phyloP scores from a whole-genome alignment of 179 eudicot genomes.

The Silene noctiflora region DNA sequence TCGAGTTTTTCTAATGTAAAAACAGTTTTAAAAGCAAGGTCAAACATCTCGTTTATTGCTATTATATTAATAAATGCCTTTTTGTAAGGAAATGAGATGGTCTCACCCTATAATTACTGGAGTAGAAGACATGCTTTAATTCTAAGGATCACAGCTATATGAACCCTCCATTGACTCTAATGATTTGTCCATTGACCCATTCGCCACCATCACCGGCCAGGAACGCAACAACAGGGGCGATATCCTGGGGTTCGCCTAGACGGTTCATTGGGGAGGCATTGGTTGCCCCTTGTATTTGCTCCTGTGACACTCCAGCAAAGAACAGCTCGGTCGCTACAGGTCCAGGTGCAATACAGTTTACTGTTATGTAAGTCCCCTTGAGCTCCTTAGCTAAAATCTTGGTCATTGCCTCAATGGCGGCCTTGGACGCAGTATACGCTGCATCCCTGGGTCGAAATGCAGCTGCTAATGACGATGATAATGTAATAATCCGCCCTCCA shows the following conservation, averaged over 20 bases:
- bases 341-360: conserved; percentile 71
- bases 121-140: too few relatives aligned
- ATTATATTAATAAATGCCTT: too few relatives aligned
- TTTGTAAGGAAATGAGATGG: too few relatives aligned
- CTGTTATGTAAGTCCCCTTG: conserved; percentile 62
- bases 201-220: conserved; percentile 57
- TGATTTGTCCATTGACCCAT: conserved; percentile 67
- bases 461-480: conserved; percentile 51
- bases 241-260: conserved; percentile 47
- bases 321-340: conserved; percentile 62
- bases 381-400: conserved; percentile 69
- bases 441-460: conserved; percentile 38
- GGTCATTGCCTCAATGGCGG: conserved; percentile 71
- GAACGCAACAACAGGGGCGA: conserved; percentile 55
- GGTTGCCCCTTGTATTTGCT: conserved; percentile 30
- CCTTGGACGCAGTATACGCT: conserved; percentile 63
- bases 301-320: conserved; percentile 51
- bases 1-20: too few relatives aligned
- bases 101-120: too few relatives aligned
- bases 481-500: conserved; percentile 59
- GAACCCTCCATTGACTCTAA: conserved; percentile 64
- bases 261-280: conserved; percentile 43
- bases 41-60: too few relatives aligned
- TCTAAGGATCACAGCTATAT: conserved; percentile 7
- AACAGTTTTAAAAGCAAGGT: too few relatives aligned